Evolutionary conservation across 495 filamentous ascomycete genomes (phyloP).

Genomic region (Penicillium simplicissimum): DNA sequence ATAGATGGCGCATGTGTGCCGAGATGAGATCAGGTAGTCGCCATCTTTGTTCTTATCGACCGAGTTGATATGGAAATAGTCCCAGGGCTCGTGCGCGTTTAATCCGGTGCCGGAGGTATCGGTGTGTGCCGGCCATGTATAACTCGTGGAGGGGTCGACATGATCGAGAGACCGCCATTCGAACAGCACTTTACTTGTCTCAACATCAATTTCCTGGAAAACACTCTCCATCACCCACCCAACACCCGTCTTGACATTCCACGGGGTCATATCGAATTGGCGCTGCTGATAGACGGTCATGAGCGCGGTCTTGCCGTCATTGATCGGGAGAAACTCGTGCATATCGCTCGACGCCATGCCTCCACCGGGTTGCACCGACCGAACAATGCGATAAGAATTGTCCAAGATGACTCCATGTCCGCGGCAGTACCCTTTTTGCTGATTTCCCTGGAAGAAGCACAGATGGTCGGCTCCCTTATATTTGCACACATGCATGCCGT

Average conservation of each 20-base stretch:
- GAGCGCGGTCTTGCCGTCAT: constrained; percentile 51
- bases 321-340: constrained; percentile 53
- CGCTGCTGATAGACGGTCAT: constrained; percentile 59
- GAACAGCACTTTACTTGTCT: constrained; percentile 51
- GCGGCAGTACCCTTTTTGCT: constrained; percentile 54
- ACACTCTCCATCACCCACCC: constrained; percentile 54
- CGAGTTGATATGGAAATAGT: constrained; percentile 68
- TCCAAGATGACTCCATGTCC: constrained; percentile 58
- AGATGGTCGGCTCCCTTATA: constrained; percentile 51
- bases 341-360: constrained; percentile 52
- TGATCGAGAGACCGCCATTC: constrained; percentile 56
- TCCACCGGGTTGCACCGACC: constrained; percentile 44
- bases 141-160: constrained; percentile 47
- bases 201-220: constrained; percentile 54
- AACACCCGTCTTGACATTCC: constrained; percentile 49
- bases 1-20: constrained; percentile 58
- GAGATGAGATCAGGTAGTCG: constrained; percentile 61
- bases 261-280: constrained; percentile 52
- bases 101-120: constrained; percentile 50
- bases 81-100: constrained; percentile 52
- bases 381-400: constrained; percentile 49
- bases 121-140: constrained; percentile 46
- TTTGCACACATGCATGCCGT: constrained; percentile 48
- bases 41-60: constrained; percentile 59
- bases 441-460: constrained; percentile 56